A percentile compares a stretch with the other conserved stretches of the same genome.
These are phyloP conservation scores for Globisporangium ultimum DNA, from an alignment of 352 stramenopile species.

Conservation along the genomic window DNA sequence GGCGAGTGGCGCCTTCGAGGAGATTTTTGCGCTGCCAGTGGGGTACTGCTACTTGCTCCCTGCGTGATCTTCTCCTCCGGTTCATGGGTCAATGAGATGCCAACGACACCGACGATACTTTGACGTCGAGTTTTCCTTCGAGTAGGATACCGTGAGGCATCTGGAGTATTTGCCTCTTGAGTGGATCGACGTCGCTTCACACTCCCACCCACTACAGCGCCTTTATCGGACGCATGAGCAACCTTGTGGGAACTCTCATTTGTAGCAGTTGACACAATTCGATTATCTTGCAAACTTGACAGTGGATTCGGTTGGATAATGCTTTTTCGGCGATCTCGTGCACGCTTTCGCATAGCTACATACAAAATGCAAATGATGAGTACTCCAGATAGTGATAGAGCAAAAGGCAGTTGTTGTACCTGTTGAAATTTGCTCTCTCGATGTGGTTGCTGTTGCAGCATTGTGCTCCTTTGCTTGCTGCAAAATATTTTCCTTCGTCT, in stretches of 20 bases:
- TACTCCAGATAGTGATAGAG: background rate
- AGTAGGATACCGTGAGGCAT: background rate
- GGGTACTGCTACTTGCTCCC: background rate
- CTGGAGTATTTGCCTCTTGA: background rate
- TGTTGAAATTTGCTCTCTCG: background rate
- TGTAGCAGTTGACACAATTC: background rate
- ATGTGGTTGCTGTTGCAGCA: background rate
- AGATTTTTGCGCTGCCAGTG: background rate
- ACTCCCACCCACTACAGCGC: background rate
- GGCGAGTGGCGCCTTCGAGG: slow-evolving; percentile 5
- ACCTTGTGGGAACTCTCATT: no score
- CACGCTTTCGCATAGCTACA: slow-evolving; percentile 18
- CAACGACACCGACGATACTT: slow-evolving; percentile 29
- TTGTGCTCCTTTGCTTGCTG: no score
- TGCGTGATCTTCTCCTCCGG: background rate
- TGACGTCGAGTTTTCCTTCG: slow-evolving; percentile 31
- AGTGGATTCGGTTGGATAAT: slow-evolving; percentile 17
- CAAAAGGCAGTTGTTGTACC: background rate
- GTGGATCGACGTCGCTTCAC: slow-evolving; percentile 9
- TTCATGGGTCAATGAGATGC: slow-evolving; percentile 9
- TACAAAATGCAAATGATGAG: background rate
- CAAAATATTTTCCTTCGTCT: background rate
- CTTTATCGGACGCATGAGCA: background rate
- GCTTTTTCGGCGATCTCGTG: slow-evolving; percentile 26
- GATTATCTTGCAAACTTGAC: background rate